Base-by-base conservation (phyloP, 2,329 filamentous ascomycete genomes). In the Ceratocystis destructans region DNA sequence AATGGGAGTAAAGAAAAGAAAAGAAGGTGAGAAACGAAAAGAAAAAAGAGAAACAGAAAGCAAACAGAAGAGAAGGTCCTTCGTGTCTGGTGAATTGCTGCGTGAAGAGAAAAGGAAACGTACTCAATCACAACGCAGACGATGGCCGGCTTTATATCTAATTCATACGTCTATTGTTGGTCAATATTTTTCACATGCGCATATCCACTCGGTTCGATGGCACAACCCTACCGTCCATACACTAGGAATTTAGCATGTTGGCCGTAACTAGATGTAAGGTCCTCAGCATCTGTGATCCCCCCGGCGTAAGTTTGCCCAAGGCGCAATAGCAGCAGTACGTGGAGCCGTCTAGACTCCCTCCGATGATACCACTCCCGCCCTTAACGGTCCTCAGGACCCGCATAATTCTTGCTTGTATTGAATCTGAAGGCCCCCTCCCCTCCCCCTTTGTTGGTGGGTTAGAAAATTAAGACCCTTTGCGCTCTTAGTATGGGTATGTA, bases 41-140 rank as follows among this genome's bases (percentile, higher is more conserved):
- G 53, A 63, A 59, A 20, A 57, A 66, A 63, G 7, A 37, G 33
- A n/a, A 44, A 48, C 48, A 61, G 62, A 65, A 65, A 55, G 37
- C 17, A 41, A 66, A 41, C 67, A 45, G 45, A 66, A 64, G 31
- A 57, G 22, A 46, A 64, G 48, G 64, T 62, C 50, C 66, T 65
- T 59, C 59, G 63, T 65, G 66, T 61, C 57, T 59, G 46, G 48
- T 63, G 48, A 65, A 61, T 63, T 64, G 64, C 59, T 68, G 66
- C 59, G 63, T 68, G 64, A 59, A 31, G 62, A 62, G 48, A 22
- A 64, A 33, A 67, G 20, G 28, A 63, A 6, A 41, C 20, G 0
- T 2, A 1, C 0, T 4, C 5, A 17, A 2, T 2, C 0, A 8
- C 4, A 31, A 2, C 5, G 28, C 25, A 33, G 53, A 57, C 17